Evolutionary conservation across 2,329 filamentous ascomycete genomes (phyloP), one percentile per base, ranked within the genome.

Genomic region (Harringtonia lauricola): DNA sequence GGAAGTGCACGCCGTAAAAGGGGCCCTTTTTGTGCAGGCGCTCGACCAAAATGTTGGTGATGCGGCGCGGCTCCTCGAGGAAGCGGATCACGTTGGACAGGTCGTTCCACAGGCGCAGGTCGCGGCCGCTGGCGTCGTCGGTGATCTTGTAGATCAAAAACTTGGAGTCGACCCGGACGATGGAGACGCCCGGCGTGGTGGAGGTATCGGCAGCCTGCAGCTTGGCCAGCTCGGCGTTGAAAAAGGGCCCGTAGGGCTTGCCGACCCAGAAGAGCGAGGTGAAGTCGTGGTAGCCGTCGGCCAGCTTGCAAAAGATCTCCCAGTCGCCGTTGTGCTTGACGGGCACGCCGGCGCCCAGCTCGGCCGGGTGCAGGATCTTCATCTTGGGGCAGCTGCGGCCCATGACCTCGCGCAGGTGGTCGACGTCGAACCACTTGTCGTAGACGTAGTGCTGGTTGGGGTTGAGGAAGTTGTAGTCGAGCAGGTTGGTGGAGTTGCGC

Each of bases 31-130:
- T 3, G 8, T 49, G 24, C 1, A 58, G 49, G 4, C 47, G 45
- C 7, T 36, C 30, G 10, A 57, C 26, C 7, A 60, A 39, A 15
- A 46, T 36, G 30, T 50, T 36, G 2, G 54, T 47, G 30, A 58
- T 47, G 12, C 37, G 43, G 8, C 57, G 48, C 3, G 55, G 50
- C 2, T 43, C 47, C 15, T 55, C 50, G 21, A 42, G 51, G 44
- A 58, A 59, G 5, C 58, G 52, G 13, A 60, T 41, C 0, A 57
- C 45, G 41, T 51, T 42, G 0, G 49, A 34, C 6, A 60, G 44
- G 31, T 60, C 58, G 41, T 59, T 60, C 58, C 58, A 60, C 14
- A 59, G 44, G 4, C 43, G 50, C 2, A 60, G 38, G 13, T 60
- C 58, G 19, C 50, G 45, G 1, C 54, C 50, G 2, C 56, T 59